Evolutionary conservation across 2,329 filamentous ascomycete genomes (phyloP), one percentile per base, ranked within the genome.

Genomic region (Penicillium frequentans): DNA sequence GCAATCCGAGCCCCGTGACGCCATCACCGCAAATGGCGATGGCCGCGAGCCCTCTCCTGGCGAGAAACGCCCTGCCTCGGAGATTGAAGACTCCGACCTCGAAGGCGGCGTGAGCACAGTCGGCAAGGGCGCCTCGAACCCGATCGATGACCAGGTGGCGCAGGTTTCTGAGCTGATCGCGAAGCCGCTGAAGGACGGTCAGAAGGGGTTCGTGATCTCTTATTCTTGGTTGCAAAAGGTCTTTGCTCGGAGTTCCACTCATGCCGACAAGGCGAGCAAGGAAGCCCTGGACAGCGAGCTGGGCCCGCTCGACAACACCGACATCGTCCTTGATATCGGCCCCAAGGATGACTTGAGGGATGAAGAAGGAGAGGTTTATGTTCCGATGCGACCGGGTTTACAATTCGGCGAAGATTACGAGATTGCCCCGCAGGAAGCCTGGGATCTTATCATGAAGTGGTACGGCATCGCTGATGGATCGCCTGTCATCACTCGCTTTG

Each of bases 301-400:
- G 55, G 92, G 92, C 1, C 90, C 90, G 0, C 84, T 98, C 31
- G 91, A 97, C 78, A 97, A 97, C 70, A 86, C 89, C 0, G 89
- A 93, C 69, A 87, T 97, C 58, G 86, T 93, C 51, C 79, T 87
- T 57, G 82, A 87, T 60, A 80, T 72, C 27, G 78, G 80, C 57
- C 76, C 75, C 4, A 69, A 70, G 13, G 70, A 63, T 19, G 59
- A 59, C 26, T 74, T 80, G 64, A 73, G 75, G 57, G 79, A 81
- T 57, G 77, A 80, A 64, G 68, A 68, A n/a, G 78, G 74, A 10
- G 72, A 80, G 42, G 68, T 66, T 0, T 96, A 92, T 67, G 84
- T 93, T 31, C 87, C 90, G 3, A 81, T 98, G 45, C 89, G 87
- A 64, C 84, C 84, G 1, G 90, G 88, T 16, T 76, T 87, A 47